Conservation (phyloP, 371 early-diverging fungal species). For the Dichotomocladium elegans region DNA sequence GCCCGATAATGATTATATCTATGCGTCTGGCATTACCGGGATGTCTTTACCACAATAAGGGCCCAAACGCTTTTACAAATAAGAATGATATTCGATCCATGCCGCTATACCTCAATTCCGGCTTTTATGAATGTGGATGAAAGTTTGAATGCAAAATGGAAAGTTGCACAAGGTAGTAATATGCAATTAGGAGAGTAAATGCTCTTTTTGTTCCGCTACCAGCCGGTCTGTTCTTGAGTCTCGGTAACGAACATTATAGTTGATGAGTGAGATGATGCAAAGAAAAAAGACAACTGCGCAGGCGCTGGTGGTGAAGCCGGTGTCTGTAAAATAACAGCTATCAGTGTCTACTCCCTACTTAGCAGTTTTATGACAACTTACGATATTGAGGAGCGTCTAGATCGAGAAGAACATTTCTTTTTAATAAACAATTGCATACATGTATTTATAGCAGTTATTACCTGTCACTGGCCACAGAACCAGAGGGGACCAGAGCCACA, state of each 20-base stretch:
- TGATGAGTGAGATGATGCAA: constrained; percentile 1
- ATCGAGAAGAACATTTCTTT: too few species aligned
- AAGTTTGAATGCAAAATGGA: neutral
- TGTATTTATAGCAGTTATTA: too few species aligned
- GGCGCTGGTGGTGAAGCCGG: constrained; percentile 21
- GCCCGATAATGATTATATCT: constrained; percentile 10
- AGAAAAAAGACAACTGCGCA: constrained; percentile 16
- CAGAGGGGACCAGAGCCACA: constrained; percentile 35
- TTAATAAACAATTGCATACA: too few species aligned
- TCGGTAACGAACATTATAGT: neutral
- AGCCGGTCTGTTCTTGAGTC: neutral
- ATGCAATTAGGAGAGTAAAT: neutral
- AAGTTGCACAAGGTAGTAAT: neutral
- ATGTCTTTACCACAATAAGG: neutral
- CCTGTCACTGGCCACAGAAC: constrained; percentile 52
- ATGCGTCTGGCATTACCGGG: neutral
- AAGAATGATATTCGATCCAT: neutral
- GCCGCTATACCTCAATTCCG: neutral
- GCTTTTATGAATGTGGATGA: neutral
- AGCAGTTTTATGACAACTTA: neutral
- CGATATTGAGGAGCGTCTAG: constrained; percentile 1
- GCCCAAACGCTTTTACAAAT: neutral
- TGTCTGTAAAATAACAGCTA: constrained; percentile 11
- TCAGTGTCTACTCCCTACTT: neutral
- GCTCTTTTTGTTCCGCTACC: neutral